Evolutionary conservation across 192 early-diverging fungal genomes (phyloP).

Genomic region (Rhizoclosmatium sp.): DNA sequence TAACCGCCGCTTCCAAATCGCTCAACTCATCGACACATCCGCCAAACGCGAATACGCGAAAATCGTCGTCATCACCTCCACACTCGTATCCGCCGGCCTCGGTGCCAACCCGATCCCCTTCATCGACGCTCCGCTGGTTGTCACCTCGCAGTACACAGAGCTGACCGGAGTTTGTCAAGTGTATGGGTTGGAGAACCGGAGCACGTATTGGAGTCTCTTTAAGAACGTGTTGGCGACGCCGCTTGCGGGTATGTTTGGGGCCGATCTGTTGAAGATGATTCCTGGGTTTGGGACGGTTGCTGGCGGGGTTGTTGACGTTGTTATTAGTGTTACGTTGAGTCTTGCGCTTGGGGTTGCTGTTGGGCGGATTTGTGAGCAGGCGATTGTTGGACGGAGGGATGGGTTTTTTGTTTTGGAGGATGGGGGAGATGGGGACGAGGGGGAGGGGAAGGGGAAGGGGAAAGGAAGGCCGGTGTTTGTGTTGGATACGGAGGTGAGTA

Average conservation of each 20-base stretch:
- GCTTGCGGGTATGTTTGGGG: slow-evolving; percentile 13
- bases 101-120: slow-evolving; percentile 33
- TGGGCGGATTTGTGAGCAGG: slow-evolving; percentile 3
- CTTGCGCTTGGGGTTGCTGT: slow-evolving; percentile 19
- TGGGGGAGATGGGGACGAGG: not conserved
- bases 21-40: slow-evolving; percentile 15
- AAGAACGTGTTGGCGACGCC: slow-evolving; percentile 28
- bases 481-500: slow-evolving; percentile 7
- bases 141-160: slow-evolving; percentile 1
- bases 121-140: slow-evolving; percentile 18
- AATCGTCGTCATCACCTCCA: slow-evolving; percentile 25
- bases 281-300: slow-evolving; percentile 29
- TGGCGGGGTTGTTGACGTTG: slow-evolving; percentile 23
- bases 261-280: slow-evolving; percentile 26
- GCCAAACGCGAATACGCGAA: slow-evolving; percentile 23
- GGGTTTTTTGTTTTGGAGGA: no score
- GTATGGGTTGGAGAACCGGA: slow-evolving; percentile 9
- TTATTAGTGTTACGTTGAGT: slow-evolving; percentile 28
- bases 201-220: slow-evolving; percentile 26
- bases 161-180: slow-evolving; percentile 10
- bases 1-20: slow-evolving; percentile 30
- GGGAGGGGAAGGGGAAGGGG: not conserved
- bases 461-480: slow-evolving; percentile 7
- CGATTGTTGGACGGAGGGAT: not conserved
- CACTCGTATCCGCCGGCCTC: slow-evolving; percentile 12